Evolutionary conservation across 2,329 filamentous ascomycete species (phyloP), one percentile per base, ranked within the genome.

Genomic region (Paracoccidioides lutzii): DNA sequence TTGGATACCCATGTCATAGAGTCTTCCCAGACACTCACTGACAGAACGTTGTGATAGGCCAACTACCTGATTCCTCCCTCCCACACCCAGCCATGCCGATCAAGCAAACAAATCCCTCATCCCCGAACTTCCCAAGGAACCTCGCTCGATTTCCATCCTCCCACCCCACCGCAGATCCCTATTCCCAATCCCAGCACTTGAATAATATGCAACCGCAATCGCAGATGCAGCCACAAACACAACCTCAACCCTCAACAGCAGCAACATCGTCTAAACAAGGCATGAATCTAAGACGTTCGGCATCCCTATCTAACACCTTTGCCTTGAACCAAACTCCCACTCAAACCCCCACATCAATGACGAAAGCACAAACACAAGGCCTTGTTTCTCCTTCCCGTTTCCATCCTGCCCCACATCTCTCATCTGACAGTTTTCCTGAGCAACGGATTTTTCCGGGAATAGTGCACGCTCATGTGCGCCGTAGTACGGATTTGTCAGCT

Each of bases 371-470:
- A 28, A 33, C 22, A 14, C 51, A 41, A 53, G 55, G 14, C 41
- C 50, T 22, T 28, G 54, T 7, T 58, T 60, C 54, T 53, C 57
- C 45, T 58, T 44, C 42, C 55, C 5, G 45, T 58, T 44, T 49
- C 55, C 7, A 45, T 55, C 28, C 44, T 46, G 49, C 30, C 50
- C 22, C 14, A 1, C 33, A 42, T 50, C 12, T 32, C 42, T 42
- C 35, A 37, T 45, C 52, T 9, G 22, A 38, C 15, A 52, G 48
- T 30, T 43, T 66, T 8, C 64, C 64, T 15, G 71, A 72, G 50
- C 70, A 71, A 48, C 69, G 67, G 48, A 73, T 72, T 15, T 74
- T 74, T 57, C 72, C 72, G 1, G 72, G 72, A 14, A 66, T 74
- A 44, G 66, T 73, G 46, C 71, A 74, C 59, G 70, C 70, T 53